Evolutionary conservation across 345 rosid species (phyloP).

Genomic region (Aegle marmelos): DNA sequence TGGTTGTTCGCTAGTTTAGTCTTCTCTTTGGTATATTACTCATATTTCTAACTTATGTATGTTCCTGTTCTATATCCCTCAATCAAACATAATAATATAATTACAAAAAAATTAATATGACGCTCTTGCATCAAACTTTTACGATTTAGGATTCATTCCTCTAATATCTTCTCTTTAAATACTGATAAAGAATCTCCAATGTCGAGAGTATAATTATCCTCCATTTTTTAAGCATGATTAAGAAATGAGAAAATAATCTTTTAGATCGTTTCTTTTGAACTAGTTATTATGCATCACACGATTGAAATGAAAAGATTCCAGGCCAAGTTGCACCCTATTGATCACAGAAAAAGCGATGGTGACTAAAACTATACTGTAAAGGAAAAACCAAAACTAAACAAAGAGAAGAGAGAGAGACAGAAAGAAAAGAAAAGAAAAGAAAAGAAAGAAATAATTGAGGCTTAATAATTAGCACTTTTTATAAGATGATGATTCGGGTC

Average conservation of each 20-base stretch:
- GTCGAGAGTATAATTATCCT: neutral
- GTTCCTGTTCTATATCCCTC: no score
- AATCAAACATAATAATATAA: no score
- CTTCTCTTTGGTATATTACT: no score
- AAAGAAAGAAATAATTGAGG: conserved; percentile 2
- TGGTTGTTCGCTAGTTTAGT: no score
- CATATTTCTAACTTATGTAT: no score
- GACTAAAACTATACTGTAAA: neutral
- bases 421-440: neutral
- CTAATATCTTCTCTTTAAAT: no score
- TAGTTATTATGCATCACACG: conserved; percentile 1
- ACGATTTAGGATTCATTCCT: no score
- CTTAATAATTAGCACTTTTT: neutral
- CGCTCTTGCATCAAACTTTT: no score
- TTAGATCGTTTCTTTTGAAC: neutral
- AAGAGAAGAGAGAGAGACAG: neutral
- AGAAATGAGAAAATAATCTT: neutral
- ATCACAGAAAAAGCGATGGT: neutral
- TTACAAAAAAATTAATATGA: no score
- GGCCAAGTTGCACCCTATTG: neutral
- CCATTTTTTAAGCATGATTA: neutral
- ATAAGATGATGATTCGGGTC: neutral
- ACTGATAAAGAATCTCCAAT: neutral
- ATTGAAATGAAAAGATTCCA: neutral
- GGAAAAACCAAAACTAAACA: neutral